These are phyloP conservation scores for Hypoxylon subgilvum DNA, from an alignment of 495 filamentous ascomycete genomes.

Conservation along the genomic window DNA sequence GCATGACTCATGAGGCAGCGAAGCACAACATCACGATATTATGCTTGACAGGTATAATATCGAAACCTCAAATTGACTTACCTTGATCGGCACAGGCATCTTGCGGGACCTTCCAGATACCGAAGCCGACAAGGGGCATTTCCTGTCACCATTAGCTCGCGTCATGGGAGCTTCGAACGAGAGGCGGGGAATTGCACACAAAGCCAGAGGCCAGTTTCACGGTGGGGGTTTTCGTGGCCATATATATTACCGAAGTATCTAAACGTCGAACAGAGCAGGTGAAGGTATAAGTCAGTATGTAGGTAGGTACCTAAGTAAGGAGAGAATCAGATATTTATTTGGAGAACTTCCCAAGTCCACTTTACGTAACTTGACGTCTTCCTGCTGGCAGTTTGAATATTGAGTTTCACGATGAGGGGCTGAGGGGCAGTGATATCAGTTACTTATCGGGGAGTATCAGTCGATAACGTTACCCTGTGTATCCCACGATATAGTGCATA, in stretches of 20 bases:
- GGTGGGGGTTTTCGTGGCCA: slow-evolving; percentile 34
- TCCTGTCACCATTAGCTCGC: slow-evolving; percentile 45
- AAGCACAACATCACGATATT: no score
- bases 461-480: slow-evolving; percentile 24
- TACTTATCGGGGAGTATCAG: slow-evolving; percentile 7
- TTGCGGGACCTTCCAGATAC: slow-evolving; percentile 73
- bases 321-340: slow-evolving; percentile 4
- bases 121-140: slow-evolving; percentile 72
- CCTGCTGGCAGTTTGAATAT: not conserved
- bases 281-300: no score
- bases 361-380: slow-evolving; percentile 8
- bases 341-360: not conserved
- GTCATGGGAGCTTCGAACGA: not conserved
- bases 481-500: no score
- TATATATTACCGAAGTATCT: slow-evolving; percentile 1
- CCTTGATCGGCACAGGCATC: slow-evolving; percentile 65
- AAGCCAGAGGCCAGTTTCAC: slow-evolving; percentile 43
- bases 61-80: slow-evolving; percentile 6
- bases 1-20: no score
- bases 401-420: slow-evolving; percentile 29
- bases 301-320: not conserved
- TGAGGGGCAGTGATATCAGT: slow-evolving; percentile 5
- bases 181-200: slow-evolving; percentile 15
- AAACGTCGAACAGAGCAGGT: not conserved
- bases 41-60: no score